A percentile compares a stretch with the other conserved stretches of the same genome.
Conservation (phyloP, 306 rosid species). For the Ochetophila trinervis region DNA sequence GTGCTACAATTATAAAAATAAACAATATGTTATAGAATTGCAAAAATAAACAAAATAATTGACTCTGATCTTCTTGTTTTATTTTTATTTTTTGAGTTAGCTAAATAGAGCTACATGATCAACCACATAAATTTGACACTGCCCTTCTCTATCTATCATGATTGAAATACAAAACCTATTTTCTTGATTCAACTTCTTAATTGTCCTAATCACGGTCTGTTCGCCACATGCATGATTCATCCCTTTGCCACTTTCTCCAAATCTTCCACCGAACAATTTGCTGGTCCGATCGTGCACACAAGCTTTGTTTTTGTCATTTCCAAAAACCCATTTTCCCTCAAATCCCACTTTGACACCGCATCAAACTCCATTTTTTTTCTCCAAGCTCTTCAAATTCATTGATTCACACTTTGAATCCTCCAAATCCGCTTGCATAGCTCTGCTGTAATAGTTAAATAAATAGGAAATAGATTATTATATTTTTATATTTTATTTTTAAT, state of each 20-base stretch:
- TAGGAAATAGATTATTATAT: too few species aligned
- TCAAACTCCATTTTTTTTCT: constrained; percentile 54
- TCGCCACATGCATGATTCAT: constrained; percentile 84
- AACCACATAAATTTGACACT: constrained; percentile 76
- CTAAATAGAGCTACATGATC: constrained; percentile 70
- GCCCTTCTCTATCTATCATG: constrained; percentile 94
- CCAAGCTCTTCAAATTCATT: constrained; percentile 29
- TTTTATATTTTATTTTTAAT: too few species aligned
- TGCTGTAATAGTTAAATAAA: too few species aligned
- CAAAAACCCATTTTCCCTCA: constrained; percentile 67
- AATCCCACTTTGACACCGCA: constrained; percentile 62
- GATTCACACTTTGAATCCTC: constrained; percentile 31
- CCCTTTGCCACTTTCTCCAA: constrained; percentile 76
- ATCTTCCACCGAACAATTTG: constrained; percentile 60
- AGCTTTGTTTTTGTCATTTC: constrained; percentile 90
- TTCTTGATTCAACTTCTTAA: constrained; percentile 66
- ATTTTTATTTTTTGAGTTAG: too few species aligned
- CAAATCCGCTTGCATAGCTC: constrained; percentile 42
- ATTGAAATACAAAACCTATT: constrained; percentile 66
- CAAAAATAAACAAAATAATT: too few species aligned
- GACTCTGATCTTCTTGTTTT: too few species aligned
- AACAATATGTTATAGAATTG: too few species aligned
- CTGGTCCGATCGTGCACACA: constrained; percentile 81
- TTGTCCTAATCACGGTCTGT: constrained; percentile 57
- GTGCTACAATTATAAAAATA: too few species aligned